Evolutionary conservation across 352 stramenopile species (phyloP), one percentile per base, ranked within the genome.

Genomic region (Phytophthora idaei): DNA sequence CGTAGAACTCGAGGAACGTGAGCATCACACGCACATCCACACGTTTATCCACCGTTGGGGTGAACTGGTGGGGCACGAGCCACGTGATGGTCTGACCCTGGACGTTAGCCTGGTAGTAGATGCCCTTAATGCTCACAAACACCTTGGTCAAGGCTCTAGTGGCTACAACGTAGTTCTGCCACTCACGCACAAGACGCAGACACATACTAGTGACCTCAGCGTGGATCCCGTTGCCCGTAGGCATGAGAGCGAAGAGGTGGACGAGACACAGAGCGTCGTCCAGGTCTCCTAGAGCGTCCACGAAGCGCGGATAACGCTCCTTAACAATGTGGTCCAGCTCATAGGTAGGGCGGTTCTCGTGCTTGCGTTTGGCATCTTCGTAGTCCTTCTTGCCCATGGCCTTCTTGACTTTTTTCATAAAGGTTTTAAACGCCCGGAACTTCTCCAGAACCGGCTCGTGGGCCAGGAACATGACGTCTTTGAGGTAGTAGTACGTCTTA

Each of bases 1-100:
- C 85, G 80, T 99, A 99, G 69, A 99, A 99, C 86, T 99, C 98
- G 41, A 99, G 90, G 83, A 99, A 99, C 41, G 97, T 99, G 29
- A 98, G 75, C 98, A 99, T 99, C 21, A 99, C 97, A 52, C 92
- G 88, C 71, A 99, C 98, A 70, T 99, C 98, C 28, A 99, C 98
- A 66, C 98, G 97, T 59, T 97, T 90, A 56, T 98, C 97, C 57
- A 99, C 85, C 17, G 94, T 95, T 34, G 98, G 97, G 31, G 97
- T 98, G 76, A 99, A 99, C 67, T 97, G 92, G 77, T 99, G 97
- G 27, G 98, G 98, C 63, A 98, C 90, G 15, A 99, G 79, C 98
- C 98, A 99, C 61, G 97, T 99, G 52, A 99, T 89, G 12, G 86
- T 88, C 71, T 97, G 80, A n/a, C 94, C 93, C 59, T 97, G 71